A percentile compares a stretch with the other conserved stretches of the same genome.
Evolutionary conservation across 345 rosid genomes (phyloP).

Genomic region (Eucalyptus melliodora): DNA sequence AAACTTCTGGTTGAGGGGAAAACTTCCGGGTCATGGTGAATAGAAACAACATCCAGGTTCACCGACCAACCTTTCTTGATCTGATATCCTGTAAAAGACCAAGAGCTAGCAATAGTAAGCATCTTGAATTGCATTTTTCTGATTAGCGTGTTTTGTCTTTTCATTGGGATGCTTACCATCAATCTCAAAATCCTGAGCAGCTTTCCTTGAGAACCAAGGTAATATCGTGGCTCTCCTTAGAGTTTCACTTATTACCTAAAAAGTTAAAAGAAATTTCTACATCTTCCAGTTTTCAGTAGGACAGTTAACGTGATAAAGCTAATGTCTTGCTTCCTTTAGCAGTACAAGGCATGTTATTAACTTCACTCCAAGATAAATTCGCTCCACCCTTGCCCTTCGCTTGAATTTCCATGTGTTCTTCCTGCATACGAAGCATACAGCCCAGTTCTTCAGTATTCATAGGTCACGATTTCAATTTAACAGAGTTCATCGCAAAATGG

Average conservation of each 20-base stretch:
- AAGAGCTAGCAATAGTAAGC: neutral
- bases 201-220: slow-evolving; percentile 62
- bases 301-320: neutral
- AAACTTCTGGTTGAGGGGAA: slow-evolving; percentile 33
- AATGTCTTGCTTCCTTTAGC: slow-evolving; percentile 16
- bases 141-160: neutral
- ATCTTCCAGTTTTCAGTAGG: neutral
- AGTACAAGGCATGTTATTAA: slow-evolving; percentile 48
- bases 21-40: slow-evolving; percentile 41
- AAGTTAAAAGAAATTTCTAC: neutral
- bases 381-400: slow-evolving; percentile 20
- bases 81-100: slow-evolving; percentile 17
- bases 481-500: neutral
- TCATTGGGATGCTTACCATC: slow-evolving; percentile 15
- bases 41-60: slow-evolving; percentile 61
- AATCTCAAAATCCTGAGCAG: slow-evolving; percentile 51
- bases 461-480: neutral
- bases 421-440: slow-evolving; percentile 12
- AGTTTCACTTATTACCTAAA: slow-evolving; percentile 45
- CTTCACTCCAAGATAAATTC: slow-evolving; percentile 39
- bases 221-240: slow-evolving; percentile 47
- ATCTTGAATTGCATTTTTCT: neutral
- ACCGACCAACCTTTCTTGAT: slow-evolving; percentile 56
- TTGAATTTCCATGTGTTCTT: slow-evolving; percentile 26
- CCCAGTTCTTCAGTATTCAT: neutral